Percentiles rank a stretch among this genome's conserved stretches.
phyloP scores from a whole-genome alignment of 2,329 filamentous ascomycete species.

The Ceratocystis eucalypticola region DNA sequence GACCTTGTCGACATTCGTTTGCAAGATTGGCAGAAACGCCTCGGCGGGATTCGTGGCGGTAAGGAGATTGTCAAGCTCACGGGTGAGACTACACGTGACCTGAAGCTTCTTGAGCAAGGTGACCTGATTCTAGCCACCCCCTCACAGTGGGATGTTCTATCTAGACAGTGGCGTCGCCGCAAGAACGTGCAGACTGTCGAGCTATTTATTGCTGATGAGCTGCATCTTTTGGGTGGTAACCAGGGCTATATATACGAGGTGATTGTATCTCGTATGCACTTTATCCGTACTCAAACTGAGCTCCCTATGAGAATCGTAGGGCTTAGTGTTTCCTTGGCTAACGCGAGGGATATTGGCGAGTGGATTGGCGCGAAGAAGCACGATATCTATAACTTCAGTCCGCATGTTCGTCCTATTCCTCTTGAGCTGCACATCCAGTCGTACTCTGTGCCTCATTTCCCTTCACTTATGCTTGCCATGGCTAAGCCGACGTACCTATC shows the following conservation, averaged over 20 bases:
- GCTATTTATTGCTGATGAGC: conserved; percentile 86
- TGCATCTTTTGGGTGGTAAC: conserved; percentile 81
- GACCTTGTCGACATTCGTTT: conserved; percentile 73
- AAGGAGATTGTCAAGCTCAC: conserved; percentile 88
- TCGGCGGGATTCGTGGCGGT: conserved; percentile 59
- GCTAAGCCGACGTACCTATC: conserved; percentile 84
- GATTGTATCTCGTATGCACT: conserved; percentile 94
- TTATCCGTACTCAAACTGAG: conserved; percentile 80
- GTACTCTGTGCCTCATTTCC: conserved; percentile 91
- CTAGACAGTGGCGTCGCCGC: conserved; percentile 87
- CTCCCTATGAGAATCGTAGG: conserved; percentile 76
- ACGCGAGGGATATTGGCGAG: conserved; percentile 85
- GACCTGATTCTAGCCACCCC: conserved; percentile 89
- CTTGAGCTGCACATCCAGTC: conserved; percentile 91
- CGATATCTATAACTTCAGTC: conserved; percentile 97
- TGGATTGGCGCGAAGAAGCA: conserved; percentile 98
- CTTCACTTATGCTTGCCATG: conserved; percentile 97
- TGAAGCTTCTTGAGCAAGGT: conserved; percentile 74
- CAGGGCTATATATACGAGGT: conserved; percentile 88
- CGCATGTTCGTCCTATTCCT: conserved; percentile 74
- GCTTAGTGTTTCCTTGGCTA: conserved; percentile 80
- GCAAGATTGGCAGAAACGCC: conserved; percentile 72
- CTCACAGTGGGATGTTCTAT: conserved; percentile 88
- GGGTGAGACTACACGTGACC: conserved; percentile 79
- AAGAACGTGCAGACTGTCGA: conserved; percentile 89